Base-by-base conservation (phyloP, 139 green algal species). In the Zygnema cylindricum region DNA sequence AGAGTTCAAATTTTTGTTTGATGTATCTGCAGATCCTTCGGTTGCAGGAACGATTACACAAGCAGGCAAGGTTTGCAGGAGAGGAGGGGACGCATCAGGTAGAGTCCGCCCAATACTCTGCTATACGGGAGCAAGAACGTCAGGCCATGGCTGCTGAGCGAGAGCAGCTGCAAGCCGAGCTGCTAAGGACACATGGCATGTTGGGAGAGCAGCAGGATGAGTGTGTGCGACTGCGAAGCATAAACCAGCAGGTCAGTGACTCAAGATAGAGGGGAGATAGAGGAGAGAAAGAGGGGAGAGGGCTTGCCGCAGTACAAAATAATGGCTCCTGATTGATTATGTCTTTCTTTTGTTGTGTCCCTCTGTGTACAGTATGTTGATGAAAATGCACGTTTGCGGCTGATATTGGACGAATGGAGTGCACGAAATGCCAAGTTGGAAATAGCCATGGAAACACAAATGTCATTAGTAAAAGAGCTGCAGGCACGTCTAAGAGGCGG, bases 401-500 rank as follows among this genome's bases (percentile, higher is more conserved):
- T 55, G n/a, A 89, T 89, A 77, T 77, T 89, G 40, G 84, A 89
- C 16, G 84, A 89, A 38, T 89, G 84, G 84, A 89, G 84, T 42
- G 76, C 84, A 88, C 84, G 84, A 49, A 87, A 3, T 69, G 84
- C 84, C 33, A 88, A 89, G 84, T 3, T 89, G 16, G 71, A 79
- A 16, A 43, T 79, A 43, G 71, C 36, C 16, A 7, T 79, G 71
- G 71, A 79, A 3, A 16, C 71, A 43, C 71, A 79, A 16, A 25
- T 41, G 71, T 11, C 7, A 43, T 41, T 43, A 11, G 71, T 16
- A 25, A 16, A 11, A 11, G 36, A 79, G 36, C 71, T 79, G 3
- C 36, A 79, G 71, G 36, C 36, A 11, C 36, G 21, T 7, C 71
- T 79, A 11, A 7, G 21, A 16, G 49, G 7, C 49, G 49, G 49